These are phyloP conservation scores for Actinomortierella ambigua DNA, from an alignment of 371 early-diverging fungal species.

Conservation along the genomic window DNA sequence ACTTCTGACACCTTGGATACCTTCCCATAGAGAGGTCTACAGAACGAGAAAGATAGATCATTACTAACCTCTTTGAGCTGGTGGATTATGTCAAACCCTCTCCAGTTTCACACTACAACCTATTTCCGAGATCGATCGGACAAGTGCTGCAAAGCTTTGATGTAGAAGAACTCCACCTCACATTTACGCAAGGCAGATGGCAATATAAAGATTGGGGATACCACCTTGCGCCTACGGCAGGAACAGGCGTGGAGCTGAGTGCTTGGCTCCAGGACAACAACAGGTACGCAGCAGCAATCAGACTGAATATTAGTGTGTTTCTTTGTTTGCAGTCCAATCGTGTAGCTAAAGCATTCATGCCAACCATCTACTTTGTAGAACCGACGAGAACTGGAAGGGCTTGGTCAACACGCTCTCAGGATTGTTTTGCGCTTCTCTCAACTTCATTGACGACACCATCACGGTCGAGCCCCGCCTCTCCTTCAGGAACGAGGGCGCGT, in stretches of 20 bases:
- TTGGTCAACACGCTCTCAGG: slow-evolving; percentile 92
- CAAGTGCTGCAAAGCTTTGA: slow-evolving; percentile 78
- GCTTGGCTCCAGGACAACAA: slow-evolving; percentile 71
- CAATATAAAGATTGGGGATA: slow-evolving; percentile 81
- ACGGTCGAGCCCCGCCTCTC: slow-evolving; percentile 74
- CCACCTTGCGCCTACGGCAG: slow-evolving; percentile 59
- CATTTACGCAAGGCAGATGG: slow-evolving; percentile 93
- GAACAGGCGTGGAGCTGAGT: slow-evolving; percentile 82
- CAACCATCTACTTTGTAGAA: too few relatives aligned
- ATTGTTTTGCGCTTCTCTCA: slow-evolving; percentile 94
- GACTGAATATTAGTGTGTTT: not conserved
- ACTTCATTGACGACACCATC: slow-evolving; percentile 85
- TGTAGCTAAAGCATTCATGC: too few relatives aligned
- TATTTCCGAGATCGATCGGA: slow-evolving; percentile 86
- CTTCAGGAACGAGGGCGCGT: slow-evolving; percentile 58
- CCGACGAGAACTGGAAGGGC: slow-evolving; percentile 79
- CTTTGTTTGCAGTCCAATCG: not conserved
- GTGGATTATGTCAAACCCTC: slow-evolving; percentile 9
- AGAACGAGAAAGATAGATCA: too few relatives aligned
- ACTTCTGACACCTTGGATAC: slow-evolving; percentile 21
- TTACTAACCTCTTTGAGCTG: slow-evolving; percentile 1
- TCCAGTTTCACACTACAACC: slow-evolving; percentile 71
- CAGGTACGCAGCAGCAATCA: slow-evolving; percentile 46
- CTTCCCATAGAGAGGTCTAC: slow-evolving; percentile 4
- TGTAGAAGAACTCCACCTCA: slow-evolving; percentile 80